Evolutionary conservation across 1,139 yeast species (phyloP), one percentile per base, ranked within the genome.

Genomic region (Ashbya aceris): DNA sequence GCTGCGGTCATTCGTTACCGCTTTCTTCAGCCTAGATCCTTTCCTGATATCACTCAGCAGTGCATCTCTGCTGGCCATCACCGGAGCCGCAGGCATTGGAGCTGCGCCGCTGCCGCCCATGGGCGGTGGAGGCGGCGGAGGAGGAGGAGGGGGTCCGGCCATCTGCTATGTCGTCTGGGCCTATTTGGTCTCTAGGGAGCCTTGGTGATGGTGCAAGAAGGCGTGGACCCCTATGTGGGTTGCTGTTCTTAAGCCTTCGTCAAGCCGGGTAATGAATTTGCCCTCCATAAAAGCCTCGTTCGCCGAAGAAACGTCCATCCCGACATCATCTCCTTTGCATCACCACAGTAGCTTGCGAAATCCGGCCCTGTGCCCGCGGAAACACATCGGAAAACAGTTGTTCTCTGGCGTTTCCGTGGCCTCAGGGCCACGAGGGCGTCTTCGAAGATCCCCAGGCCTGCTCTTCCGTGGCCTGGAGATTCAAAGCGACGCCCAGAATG

Each of bases 1-100:
- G 48, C 82, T 75, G 53, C 84, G 68, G 56, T 82, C 93, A 48
- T 82, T 73, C 0, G 89, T 83, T 36, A 71, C 73, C 0, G 95
- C 83, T 53, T 86, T 85, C 62, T 84, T 86, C 51, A 89, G 70
- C 43, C 57, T 68, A 49, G 71, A 68, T 13, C 96, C 97, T 54
- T 84, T 83, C 52, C 89, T 75, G 51, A 89, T 89, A 60, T 86
- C 95, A 30, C 91, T 86, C 32, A 89, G 69, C 40, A 89, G 69
- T 0, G 96, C 96, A 56, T 83, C 85, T 56, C 93, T 68, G 12
- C 81, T 81, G 2, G 70, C 44, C 55, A 49, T 54, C 3, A 47
- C 50, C 9, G 56, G 43, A 10, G 51, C 52, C 7, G 55, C 50
- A 9, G 62, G 53, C 12, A 46, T 40, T 13, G 59, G 51, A 23